These are phyloP conservation scores for Geotrichum aggregatum DNA, from an alignment of 1,139 yeast species.

Conservation along the genomic window DNA sequence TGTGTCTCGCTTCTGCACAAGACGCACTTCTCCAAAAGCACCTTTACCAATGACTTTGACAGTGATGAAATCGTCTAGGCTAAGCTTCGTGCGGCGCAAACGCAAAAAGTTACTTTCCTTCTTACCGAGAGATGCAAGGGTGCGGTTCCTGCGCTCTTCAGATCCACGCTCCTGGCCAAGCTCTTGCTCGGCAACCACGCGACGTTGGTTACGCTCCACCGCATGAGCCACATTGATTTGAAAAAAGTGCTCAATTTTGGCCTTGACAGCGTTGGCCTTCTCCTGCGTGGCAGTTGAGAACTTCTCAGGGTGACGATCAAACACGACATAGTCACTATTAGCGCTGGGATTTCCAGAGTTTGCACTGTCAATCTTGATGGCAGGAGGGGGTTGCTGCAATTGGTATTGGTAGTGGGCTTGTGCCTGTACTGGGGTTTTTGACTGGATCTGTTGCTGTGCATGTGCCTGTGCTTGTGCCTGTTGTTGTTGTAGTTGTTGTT, in stretches of 20 bases:
- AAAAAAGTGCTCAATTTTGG: conserved; percentile 61
- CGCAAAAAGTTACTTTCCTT: conserved; percentile 67
- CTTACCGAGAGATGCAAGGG: conserved; percentile 58
- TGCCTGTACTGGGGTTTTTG: conserved; percentile 15
- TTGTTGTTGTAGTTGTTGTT: conserved; percentile 24
- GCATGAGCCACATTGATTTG: conserved; percentile 69
- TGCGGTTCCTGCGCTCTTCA: conserved; percentile 65
- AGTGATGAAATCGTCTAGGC: conserved; percentile 61
- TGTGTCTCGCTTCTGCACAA: conserved; percentile 67
- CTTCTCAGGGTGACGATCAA: conserved; percentile 82
- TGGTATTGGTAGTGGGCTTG: conserved; percentile 19
- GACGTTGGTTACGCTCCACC: conserved; percentile 64
- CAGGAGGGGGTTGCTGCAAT: conserved; percentile 17
- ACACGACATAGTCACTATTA: conserved; percentile 52
- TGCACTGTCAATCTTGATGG: conserved; percentile 20
- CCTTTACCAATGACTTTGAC: conserved; percentile 74
- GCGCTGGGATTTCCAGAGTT: conserved; percentile 11
- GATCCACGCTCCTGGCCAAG: conserved; percentile 56
- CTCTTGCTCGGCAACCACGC: conserved; percentile 58
- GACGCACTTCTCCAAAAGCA: conserved; percentile 70
- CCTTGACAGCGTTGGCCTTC: conserved; percentile 59
- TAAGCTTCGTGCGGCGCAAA: conserved; percentile 59
- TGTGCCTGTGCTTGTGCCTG: conserved; percentile 22
- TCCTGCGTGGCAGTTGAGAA: conserved; percentile 55
- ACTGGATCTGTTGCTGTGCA: conserved; percentile 24